phyloP scores from a whole-genome alignment of 768 basidiomycete species.

The Psilocybe cubensis region DNA sequence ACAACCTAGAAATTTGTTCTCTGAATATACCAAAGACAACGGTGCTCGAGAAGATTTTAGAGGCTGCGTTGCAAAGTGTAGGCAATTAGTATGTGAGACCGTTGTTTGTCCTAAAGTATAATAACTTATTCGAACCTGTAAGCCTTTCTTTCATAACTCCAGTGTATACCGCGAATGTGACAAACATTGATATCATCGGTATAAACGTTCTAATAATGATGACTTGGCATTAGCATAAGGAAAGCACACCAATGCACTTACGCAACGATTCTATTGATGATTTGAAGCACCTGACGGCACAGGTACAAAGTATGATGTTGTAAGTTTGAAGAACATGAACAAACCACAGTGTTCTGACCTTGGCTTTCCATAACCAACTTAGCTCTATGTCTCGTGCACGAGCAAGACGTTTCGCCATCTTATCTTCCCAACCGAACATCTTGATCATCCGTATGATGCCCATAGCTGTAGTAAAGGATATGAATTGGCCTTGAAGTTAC shows the following conservation, averaged over 20 bases:
- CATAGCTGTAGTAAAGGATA: conserved; percentile 38
- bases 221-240: not conserved
- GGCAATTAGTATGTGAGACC: no score
- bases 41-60: conserved; percentile 7
- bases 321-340: no score
- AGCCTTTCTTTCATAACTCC: conserved; percentile 43
- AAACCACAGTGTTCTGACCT: no score
- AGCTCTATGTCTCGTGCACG: conserved; percentile 68
- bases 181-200: conserved; percentile 67
- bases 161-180: conserved; percentile 63
- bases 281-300: conserved; percentile 27
- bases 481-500: not conserved
- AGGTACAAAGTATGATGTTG: no score
- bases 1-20: not conserved
- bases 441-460: conserved; percentile 69
- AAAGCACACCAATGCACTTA: not conserved
- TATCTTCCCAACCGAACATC: conserved; percentile 69
- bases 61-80: no score
- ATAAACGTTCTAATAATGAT: not conserved
- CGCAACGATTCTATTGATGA: conserved; percentile 10
- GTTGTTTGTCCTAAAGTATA: no score
- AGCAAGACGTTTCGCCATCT: conserved; percentile 53
- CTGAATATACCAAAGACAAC: conserved; percentile 1
- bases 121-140: conserved; percentile 26
- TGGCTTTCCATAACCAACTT: conserved; percentile 51